These are phyloP conservation scores for Suillus alpinus DNA, from an alignment of 768 basidiomycete species.

Conservation along the genomic window DNA sequence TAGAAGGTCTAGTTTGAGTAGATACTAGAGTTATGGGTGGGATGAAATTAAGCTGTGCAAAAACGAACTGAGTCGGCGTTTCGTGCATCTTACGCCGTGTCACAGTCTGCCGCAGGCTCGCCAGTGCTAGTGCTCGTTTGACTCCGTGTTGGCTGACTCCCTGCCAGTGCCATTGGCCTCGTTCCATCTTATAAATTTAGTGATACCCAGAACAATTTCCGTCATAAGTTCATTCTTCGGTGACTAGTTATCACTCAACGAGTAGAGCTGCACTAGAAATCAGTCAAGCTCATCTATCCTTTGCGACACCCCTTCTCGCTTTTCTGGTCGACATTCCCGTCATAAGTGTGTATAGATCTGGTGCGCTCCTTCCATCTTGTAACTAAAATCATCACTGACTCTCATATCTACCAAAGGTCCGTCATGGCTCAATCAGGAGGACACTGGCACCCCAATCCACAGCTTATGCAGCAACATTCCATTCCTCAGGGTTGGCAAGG, in stretches of 20 bases:
- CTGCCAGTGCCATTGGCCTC: neutral
- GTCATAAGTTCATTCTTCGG: neutral
- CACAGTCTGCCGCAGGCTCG: neutral
- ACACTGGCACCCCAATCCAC: conserved; percentile 32
- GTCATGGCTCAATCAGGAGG: conserved; percentile 1
- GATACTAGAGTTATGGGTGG: neutral
- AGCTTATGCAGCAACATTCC: conserved; percentile 27
- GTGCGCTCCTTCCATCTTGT: neutral
- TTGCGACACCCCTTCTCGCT: neutral
- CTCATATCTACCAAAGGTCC: neutral
- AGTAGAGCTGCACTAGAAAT: neutral
- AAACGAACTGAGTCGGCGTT: neutral
- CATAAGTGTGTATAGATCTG: neutral
- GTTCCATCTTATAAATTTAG: neutral
- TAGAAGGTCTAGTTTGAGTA: neutral
- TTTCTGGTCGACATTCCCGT: neutral
- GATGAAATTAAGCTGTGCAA: neutral
- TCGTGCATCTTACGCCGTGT: neutral
- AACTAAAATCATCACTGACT: neutral
- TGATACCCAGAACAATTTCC: neutral
- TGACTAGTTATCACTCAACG: neutral
- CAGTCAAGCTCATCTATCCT: neutral
- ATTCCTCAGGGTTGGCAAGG: conserved; percentile 33
- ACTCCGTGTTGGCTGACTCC: neutral
- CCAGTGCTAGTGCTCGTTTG: conserved; percentile 1